Base-by-base conservation (phyloP, 805 yeast genomes). In the Kuraishia borneana region DNA sequence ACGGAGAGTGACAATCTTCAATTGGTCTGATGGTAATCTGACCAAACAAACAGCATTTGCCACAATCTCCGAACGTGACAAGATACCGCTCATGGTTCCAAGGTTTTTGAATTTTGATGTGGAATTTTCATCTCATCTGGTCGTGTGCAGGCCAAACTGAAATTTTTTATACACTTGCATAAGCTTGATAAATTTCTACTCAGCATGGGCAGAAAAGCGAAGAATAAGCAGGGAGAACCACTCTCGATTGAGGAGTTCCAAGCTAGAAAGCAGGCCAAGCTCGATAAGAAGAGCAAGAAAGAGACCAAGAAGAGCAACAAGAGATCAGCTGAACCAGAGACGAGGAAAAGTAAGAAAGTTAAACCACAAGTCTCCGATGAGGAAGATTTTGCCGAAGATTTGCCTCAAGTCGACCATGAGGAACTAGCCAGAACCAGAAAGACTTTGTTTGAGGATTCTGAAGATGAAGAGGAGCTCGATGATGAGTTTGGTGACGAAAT, bases 161-260 rank as follows among this genome's bases (percentile, higher is more conserved):
- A 20, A 30, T 25, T 25, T 25, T 25, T 25, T 19, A 19, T 10
- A n/a, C n/a, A 10, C 13, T 19, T 32, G 21, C 21, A 21, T 14
- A 14, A 18, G 10, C 9, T 14, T 10, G 17, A n/a, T 10, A 10
- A 18, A n/a, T 20, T 26, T 13, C 19, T 16, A n/a, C 18, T 19
- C 9, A 22, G 35, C 8, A 84, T 88, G 95, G 97, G 97, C 56
- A 81, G 95, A 73, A 79, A 83, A 65, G 83, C 84, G 39, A 85
- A 81, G 60, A 81, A 84, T 50, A 89, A 84, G 68, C 97, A 89
- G 63, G 92, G 85, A 31, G 83, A 72, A 39, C 97, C 97, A 45
- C 96, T 96, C 23, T 54, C 87, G 5, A 64, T 78, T 41, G 97
- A 89, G 30, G 95, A 89, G 50, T 78, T 88, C 55, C 74, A 74